Base-by-base conservation (phyloP, 179 eudicot species). In the Carnegiea gigantea region DNA sequence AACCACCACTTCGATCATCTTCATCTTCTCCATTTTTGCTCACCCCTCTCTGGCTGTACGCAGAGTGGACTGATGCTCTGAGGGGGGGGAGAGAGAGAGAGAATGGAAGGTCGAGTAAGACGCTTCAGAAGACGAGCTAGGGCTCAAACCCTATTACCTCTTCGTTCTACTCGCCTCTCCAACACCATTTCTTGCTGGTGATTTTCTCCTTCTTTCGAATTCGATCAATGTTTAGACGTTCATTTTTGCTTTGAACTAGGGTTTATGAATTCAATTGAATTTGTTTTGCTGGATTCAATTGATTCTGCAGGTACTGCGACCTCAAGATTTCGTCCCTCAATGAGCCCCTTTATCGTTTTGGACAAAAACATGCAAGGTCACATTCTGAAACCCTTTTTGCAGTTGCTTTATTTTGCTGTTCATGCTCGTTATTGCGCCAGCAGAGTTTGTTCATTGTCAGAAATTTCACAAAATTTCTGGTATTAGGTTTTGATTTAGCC, bases 181-280 rank as follows among this genome's bases (percentile, higher is more conserved):
- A 87, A 88, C 87, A 84, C 96, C 51, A 59, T 93, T 68, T 93
- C 98, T 79, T 92, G 93, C 84, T 93, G 97, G 98, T 90, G 80
- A 26, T 7, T n/a, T 15, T 28, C 44, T 20, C n/a, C 17, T 1
- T 28, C 21, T 13, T 79, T 78, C 20, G 28, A 5, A 43, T 2
- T 60, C 36, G 18, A 38, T 23, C 18, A 23, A 20, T 3, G n/a
- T 18, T 36, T 4, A 4, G 9, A 2, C 21, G 2, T n/a, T 76
- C 67, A 33, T 80, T 80, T 72, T 18, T 38, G 77, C 36, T 72
- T 36, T 33, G 18, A n/a, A 46, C 48, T 71, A 79, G 54, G 1
- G 33, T 79, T 65, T 79, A 7, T 48, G 53, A 48, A 26, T 82
- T 57, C 68, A 9, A 21, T 46, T 70, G n/a, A 17, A 4, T 60